Percentiles rank a stretch among this genome's conserved stretches.
phyloP scores from a whole-genome alignment of 1,139 yeast species.

The Tardiomyces digboiensis region DNA sequence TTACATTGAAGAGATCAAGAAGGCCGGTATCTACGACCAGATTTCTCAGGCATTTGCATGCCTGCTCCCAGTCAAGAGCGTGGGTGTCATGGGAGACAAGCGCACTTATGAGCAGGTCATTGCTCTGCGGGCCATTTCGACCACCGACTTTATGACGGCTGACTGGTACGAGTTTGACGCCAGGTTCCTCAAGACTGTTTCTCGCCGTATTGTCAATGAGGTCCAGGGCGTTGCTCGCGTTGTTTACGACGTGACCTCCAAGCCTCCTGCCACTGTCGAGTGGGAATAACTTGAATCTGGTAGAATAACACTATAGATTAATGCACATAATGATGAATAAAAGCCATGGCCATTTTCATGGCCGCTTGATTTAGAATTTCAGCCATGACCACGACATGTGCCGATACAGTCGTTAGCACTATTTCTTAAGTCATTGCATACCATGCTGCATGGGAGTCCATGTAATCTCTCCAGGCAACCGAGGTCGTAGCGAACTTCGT shows the following conservation, averaged over 20 bases:
- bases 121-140: conserved; percentile 97
- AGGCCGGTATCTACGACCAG: conserved; percentile 85
- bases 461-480: no score
- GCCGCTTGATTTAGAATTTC: no score
- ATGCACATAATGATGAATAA: no score
- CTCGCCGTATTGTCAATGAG: conserved; percentile 96
- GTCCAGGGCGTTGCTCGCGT: conserved; percentile 99
- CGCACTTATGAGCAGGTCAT: conserved; percentile 98
- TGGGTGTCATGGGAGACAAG: conserved; percentile 99
- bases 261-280: conserved; percentile 99
- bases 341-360: no score
- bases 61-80: conserved; percentile 92
- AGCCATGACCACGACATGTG: no score
- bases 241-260: conserved; percentile 95
- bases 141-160: conserved; percentile 98
- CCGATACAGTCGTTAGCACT: no score
- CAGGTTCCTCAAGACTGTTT: conserved; percentile 82
- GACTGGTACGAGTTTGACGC: conserved; percentile 98
- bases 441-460: no score
- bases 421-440: no score
- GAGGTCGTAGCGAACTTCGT: no score
- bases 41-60: conserved; percentile 99
- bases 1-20: conserved; percentile 90
- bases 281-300: conserved; percentile 63
- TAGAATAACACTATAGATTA: no score